Percentiles rank a stretch among this genome's conserved stretches.
Evolutionary conservation across 1,284 basidiomycete genomes (phyloP).

Genomic region (Sphaerobolus stellatus): DNA sequence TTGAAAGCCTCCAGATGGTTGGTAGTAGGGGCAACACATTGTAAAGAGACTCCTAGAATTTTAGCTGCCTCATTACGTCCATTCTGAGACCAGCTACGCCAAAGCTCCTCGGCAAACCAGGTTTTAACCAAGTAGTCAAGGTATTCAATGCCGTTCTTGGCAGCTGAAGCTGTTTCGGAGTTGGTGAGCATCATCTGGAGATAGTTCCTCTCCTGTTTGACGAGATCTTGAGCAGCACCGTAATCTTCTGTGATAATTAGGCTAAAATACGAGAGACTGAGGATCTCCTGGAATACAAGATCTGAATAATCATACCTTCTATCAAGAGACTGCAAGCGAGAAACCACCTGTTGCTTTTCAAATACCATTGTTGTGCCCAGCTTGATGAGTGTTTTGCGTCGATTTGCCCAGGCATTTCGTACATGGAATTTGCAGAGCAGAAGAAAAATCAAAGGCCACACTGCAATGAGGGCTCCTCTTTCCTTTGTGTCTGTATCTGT

Average conservation of each 20-base stretch:
- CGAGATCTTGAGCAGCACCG: conserved; percentile 5
- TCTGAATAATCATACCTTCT: neutral
- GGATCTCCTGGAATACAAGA: neutral
- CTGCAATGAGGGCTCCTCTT: conserved; percentile 28
- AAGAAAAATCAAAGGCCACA: conserved; percentile 31
- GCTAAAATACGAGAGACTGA: neutral
- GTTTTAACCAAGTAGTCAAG: conserved; percentile 18
- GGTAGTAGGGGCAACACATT: conserved; percentile 36
- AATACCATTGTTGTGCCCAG: neutral
- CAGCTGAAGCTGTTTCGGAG: conserved; percentile 20
- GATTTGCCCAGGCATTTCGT: conserved; percentile 36
- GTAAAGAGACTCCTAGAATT: conserved; percentile 21
- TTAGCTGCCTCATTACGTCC: conserved; percentile 26
- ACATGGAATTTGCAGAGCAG: conserved; percentile 40
- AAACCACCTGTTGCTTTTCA: conserved; percentile 7
- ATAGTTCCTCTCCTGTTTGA: conserved; percentile 4
- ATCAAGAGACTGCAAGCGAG: neutral
- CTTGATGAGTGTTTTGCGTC: conserved; percentile 17
- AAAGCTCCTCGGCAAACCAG: conserved; percentile 24
- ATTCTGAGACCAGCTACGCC: conserved; percentile 31
- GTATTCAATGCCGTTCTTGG: neutral
- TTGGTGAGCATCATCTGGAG: neutral
- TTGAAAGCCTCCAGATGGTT: conserved; percentile 45
- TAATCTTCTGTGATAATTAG: conserved; percentile 1
- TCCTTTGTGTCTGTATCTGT: conserved; percentile 40